Percentiles rank a stretch among this genome's conserved stretches.
Conservation (phyloP, 75 land plant species). For the Adiantum capillusveneris region DNA sequence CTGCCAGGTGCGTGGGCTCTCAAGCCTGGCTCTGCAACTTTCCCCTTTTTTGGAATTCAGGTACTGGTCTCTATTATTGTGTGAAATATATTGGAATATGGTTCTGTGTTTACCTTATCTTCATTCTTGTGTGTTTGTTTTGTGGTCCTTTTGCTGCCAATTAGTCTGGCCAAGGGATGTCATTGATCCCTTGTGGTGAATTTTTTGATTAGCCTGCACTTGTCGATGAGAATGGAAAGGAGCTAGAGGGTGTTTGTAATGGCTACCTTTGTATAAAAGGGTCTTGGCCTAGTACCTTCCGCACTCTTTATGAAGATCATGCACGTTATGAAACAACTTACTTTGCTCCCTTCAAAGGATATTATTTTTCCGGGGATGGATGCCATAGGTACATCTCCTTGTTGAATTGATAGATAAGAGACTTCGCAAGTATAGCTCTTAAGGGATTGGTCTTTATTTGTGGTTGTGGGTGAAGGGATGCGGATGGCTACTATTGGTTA, state of each 20-base stretch:
- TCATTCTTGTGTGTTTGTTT: too few relatives aligned
- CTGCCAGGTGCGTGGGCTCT: conserved; percentile 98
- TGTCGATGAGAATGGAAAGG: conserved; percentile 89
- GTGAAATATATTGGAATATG: neutral
- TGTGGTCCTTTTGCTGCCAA: too few relatives aligned
- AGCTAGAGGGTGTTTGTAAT: conserved; percentile 86
- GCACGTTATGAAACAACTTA: conserved; percentile 96
- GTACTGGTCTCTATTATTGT: conserved; percentile 19
- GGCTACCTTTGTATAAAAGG: conserved; percentile 84
- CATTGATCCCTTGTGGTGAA: too few relatives aligned
- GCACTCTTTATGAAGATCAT: conserved; percentile 91
- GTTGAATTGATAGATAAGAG: too few relatives aligned
- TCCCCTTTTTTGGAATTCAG: conserved; percentile 97
- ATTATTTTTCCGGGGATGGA: conserved; percentile 93
- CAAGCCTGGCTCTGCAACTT: conserved; percentile 96
- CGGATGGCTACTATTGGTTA: conserved; percentile 95
- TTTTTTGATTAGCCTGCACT: conserved; percentile 55
- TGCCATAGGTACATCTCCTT: conserved; percentile 67
- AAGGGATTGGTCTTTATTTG: conserved; percentile 5
- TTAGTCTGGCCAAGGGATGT: too few relatives aligned
- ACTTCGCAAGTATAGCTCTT: too few relatives aligned
- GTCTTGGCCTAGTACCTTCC: conserved; percentile 93
- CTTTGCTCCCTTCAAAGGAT: conserved; percentile 92
- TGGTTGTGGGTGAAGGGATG: conserved; percentile 48
- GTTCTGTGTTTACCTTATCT: too few relatives aligned